These are phyloP conservation scores for Naganishia friedmannii DNA, from an alignment of 768 basidiomycete genomes.

Conservation along the genomic window DNA sequence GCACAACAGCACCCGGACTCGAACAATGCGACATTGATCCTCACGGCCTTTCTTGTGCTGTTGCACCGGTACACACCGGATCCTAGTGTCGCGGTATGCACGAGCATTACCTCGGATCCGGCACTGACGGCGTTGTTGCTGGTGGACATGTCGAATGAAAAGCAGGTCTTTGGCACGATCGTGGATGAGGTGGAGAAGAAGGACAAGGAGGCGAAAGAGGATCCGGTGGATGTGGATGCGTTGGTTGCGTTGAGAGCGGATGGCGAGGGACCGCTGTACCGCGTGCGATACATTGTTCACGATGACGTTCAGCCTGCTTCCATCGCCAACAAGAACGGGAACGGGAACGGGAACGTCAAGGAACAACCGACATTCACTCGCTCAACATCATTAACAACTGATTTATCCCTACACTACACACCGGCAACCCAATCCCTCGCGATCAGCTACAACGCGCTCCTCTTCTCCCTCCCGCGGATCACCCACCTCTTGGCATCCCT, in stretches of 20 bases:
- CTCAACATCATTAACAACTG: conserved; percentile 75
- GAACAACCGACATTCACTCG: conserved; percentile 19
- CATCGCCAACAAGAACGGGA: too few relatives aligned
- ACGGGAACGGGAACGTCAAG: too few relatives aligned
- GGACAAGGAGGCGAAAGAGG: conserved; percentile 75
- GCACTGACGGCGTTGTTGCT: conserved; percentile 68
- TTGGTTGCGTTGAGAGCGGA: conserved; percentile 63
- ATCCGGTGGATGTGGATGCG: conserved; percentile 75
- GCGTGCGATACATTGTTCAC: conserved; percentile 82
- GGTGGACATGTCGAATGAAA: conserved; percentile 73
- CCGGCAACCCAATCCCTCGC: conserved; percentile 70
- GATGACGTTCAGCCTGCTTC: conserved; percentile 44
- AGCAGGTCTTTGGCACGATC: conserved; percentile 78
- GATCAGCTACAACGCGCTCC: conserved; percentile 87
- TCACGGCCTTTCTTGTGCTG: conserved; percentile 86
- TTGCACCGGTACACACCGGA: conserved; percentile 94
- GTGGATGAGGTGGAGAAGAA: conserved; percentile 79
- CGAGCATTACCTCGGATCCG: conserved; percentile 66
- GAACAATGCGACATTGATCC: conserved; percentile 83
- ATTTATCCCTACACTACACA: conserved; percentile 79
- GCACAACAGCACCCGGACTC: conserved; percentile 34
- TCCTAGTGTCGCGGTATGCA: conserved; percentile 82
- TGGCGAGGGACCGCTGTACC: conserved; percentile 61
- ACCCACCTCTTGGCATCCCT: conserved; percentile 79
- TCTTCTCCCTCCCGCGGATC: conserved; percentile 79